phyloP scores from a whole-genome alignment of 345 rosid species.

The Arabis alpina region DNA sequence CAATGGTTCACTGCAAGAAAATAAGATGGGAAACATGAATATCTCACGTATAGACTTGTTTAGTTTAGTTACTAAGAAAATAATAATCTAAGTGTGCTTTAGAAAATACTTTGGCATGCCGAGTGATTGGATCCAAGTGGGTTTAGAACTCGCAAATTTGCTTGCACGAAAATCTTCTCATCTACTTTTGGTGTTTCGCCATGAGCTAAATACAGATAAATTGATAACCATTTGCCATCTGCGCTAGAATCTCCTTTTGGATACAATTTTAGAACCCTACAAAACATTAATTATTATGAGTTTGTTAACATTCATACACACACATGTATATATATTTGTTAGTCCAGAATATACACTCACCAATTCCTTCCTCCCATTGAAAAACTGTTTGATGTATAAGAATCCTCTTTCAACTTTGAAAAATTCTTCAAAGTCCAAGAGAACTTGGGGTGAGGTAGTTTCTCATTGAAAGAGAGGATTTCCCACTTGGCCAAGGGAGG shows the following conservation, averaged over 20 bases:
- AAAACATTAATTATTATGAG: neutral
- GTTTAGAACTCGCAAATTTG: neutral
- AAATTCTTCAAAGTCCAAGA: neutral
- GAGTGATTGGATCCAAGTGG: neutral
- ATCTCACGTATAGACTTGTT: neutral
- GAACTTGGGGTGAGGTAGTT: neutral
- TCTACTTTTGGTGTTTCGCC: neutral
- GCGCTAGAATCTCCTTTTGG: neutral
- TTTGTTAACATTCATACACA: neutral
- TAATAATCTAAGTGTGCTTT: neutral
- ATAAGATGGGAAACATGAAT: neutral
- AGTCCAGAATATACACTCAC: neutral
- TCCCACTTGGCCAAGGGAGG: conserved; percentile 18
- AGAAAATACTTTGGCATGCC: neutral
- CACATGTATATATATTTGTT: no score
- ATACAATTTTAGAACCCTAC: neutral
- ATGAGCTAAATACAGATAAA: neutral
- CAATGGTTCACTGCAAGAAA: neutral
- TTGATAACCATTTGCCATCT: neutral
- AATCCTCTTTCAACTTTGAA: neutral
- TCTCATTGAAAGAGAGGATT: conserved; percentile 11
- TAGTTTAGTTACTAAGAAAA: neutral
- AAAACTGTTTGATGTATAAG: neutral
- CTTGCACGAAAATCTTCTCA: conserved; percentile 6
- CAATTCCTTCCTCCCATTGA: neutral